Percentiles rank a stretch among this genome's conserved stretches.
Evolutionary conservation across 2,329 filamentous ascomycete genomes (phyloP).

Genomic region (Aspergillus versicolor): DNA sequence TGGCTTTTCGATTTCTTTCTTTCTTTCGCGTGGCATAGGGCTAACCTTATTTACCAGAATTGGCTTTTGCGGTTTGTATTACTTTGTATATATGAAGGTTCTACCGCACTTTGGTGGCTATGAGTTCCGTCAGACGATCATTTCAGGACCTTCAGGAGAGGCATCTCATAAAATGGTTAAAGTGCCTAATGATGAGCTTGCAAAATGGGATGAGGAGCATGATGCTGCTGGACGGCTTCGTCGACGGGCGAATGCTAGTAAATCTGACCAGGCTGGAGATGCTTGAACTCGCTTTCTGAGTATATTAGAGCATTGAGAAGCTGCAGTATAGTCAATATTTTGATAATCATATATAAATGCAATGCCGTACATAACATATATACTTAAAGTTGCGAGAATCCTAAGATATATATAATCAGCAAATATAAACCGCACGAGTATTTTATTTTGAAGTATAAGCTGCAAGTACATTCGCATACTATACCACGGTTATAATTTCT

Average conservation of each 20-base stretch:
- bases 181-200: conserved; percentile 52
- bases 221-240: conserved; percentile 46
- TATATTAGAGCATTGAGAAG: not conserved
- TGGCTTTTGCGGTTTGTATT: conserved; percentile 56
- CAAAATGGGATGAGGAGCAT: conserved; percentile 59
- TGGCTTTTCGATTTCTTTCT: conserved; percentile 17
- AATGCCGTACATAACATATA: too few relatives aligned
- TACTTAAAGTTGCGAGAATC: too few relatives aligned
- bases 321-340: too few relatives aligned
- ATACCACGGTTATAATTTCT: too few relatives aligned
- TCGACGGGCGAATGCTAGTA: not conserved
- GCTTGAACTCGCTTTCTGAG: not conserved
- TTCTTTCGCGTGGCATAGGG: not conserved
- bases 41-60: conserved; percentile 39
- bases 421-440: too few relatives aligned
- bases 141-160: conserved; percentile 52
- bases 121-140: conserved; percentile 54
- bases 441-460: too few relatives aligned
- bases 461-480: not conserved
- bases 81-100: conserved; percentile 58
- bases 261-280: not conserved
- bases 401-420: too few relatives aligned
- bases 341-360: not conserved
- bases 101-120: conserved; percentile 57
- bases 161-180: conserved; percentile 54